Evolutionary conservation across 148 eudicot genomes (phyloP), one percentile per base, ranked within the genome.

Genomic region (Nepenthes mirabilis): DNA sequence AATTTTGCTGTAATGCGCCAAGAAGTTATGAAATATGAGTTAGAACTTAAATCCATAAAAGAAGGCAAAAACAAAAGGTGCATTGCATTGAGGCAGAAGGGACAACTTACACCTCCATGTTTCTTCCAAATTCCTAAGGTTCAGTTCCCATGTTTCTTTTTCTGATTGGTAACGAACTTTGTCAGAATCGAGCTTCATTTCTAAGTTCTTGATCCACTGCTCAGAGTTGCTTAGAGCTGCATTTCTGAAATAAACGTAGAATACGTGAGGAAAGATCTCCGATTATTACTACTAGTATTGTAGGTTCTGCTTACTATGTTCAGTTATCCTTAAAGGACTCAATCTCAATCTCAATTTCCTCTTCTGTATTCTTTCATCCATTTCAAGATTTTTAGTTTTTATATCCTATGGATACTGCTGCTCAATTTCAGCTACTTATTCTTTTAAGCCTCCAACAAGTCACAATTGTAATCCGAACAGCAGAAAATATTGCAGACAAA

Each of bases 41-140:
- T 34, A 5, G 45, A 34, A 14, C 35, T 52, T 10, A 56, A 43
- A 58, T 43, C 32, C 33, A 62, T 34, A 0, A 34, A 43, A 48
- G 35, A 55, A 7, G 11, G 1, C 10, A 40, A 47, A 35, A 63
- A 50, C 1, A 34, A 59, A 14, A 23, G 45, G 55, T 43, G 52
- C 14, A 23, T 23, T 5, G 40, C 32, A 52, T 23, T 32, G 11
- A 32, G 36, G 52, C 37, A 63, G 34, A 59, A 37, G 5, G 36
- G 23, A 35, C 32, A 54, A 52, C 59, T 69, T 83, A 94, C 99
- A 79, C 74, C 68, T 77, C 99, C 99, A 94, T 51, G 95, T 77
- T 76, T 90, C 83, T 79, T 94, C 97, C 67, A 89, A 61, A 70
- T 89, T 84, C 74, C 71, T 83, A 59, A 89, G 77, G 57, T 71